Evolutionary conservation across 129 eudicot species (phyloP), one percentile per base, ranked within the genome.

Genomic region (Sambucus nigra): DNA sequence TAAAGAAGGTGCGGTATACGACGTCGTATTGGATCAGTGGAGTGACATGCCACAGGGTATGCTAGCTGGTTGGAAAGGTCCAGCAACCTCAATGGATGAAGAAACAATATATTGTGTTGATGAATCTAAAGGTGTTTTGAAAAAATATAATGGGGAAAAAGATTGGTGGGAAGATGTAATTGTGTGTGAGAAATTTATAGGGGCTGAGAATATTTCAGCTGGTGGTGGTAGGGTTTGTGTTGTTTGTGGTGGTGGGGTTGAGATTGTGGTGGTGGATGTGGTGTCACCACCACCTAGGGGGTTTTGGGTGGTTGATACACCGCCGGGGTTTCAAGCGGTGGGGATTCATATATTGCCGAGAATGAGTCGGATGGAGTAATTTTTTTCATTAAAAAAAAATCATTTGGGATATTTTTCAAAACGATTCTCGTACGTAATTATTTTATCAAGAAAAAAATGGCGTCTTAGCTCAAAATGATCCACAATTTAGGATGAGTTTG

Each of bases 41-140:
- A 57, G 47, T 21, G 83, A 76, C 14, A 84, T 88, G 93, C 68
- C 80, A 53, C 79, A 59, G 26, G 86, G 71, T 50, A 84, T 89
- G 95, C 27, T 81, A 55, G 62, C 23, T 5, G 97, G 97, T 7
- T 89, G 97, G 97, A 71, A 66, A 38, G 97, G 97, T 5, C 97
- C 97, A 32, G 97, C 88, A 55, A 83, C 88, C 27, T 73, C 95
- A 18, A 70, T 85, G 83, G 78, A 61, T 0, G 97, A 88, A 59
- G 78, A 88, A 45, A 45, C 16, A 3, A 59, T 88, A 0, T 84
- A 69, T 25, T 47, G 65, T 71, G 85, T 84, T 48, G 95, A 88
- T 51, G 93, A 76, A 26, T 32, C 59, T 0, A 69, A 46, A 59
- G 95, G 95, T 13, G 59, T 57, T 15, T 53, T 89, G 69, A 71